Percentiles rank a stretch among this genome's conserved stretches.
phyloP scores from a whole-genome alignment of 1,284 basidiomycete species.

The Lignosus rhinocerotis region DNA sequence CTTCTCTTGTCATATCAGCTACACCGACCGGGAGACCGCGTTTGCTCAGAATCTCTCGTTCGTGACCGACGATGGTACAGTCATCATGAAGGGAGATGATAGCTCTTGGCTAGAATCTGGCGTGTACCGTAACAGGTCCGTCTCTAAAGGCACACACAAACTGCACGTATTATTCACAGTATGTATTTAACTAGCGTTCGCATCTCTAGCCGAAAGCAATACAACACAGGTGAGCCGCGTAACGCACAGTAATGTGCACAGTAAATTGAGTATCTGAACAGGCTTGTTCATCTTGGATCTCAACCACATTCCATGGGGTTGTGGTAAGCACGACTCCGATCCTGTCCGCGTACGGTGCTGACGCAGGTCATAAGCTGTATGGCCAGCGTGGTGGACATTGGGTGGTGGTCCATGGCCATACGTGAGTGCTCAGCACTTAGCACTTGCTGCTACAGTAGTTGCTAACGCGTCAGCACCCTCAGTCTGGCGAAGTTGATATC shows the following conservation, averaged over 20 bases:
- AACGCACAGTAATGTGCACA: neutral
- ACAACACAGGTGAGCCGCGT: slow-evolving; percentile 50
- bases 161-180: neutral
- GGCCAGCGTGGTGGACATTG: slow-evolving; percentile 68
- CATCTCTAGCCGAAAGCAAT: slow-evolving; percentile 54
- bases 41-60: slow-evolving; percentile 50
- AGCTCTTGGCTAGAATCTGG: slow-evolving; percentile 53
- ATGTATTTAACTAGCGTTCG: slow-evolving; percentile 46
- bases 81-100: slow-evolving; percentile 76
- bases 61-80: slow-evolving; percentile 54
- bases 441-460: neutral
- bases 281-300: slow-evolving; percentile 67
- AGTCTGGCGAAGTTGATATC: slow-evolving; percentile 81
- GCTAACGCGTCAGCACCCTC: slow-evolving; percentile 6
- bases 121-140: slow-evolving; percentile 58
- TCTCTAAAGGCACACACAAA: neutral
- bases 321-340: slow-evolving; percentile 44
- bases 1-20: slow-evolving; percentile 38
- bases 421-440: slow-evolving; percentile 35
- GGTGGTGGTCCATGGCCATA: slow-evolving; percentile 56
- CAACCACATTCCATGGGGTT: slow-evolving; percentile 70
- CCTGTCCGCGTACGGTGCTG: neutral
- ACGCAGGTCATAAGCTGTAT: slow-evolving; percentile 44
- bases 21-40: slow-evolving; percentile 50
- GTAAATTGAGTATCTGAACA: slow-evolving; percentile 2